Evolutionary conservation across 768 basidiomycete species (phyloP).

Genomic region (Tulasnella sp.): DNA sequence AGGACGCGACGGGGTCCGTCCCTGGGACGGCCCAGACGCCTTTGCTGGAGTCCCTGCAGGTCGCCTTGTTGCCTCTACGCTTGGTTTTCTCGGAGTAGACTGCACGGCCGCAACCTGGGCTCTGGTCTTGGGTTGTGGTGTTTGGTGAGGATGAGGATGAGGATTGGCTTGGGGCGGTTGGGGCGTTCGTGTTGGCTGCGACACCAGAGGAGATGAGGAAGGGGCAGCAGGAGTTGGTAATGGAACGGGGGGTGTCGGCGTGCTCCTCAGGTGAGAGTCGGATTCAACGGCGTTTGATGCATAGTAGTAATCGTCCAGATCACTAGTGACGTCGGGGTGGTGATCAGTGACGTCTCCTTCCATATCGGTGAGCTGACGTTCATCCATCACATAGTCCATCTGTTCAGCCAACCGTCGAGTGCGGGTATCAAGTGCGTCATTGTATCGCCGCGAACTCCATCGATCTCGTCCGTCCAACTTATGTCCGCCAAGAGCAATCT

Average conservation of each 20-base stretch:
- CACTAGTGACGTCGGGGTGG: background rate
- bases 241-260: background rate
- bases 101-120: background rate
- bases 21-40: background rate
- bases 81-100: background rate
- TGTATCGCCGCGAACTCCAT: slow-evolving; percentile 38
- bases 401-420: slow-evolving; percentile 35
- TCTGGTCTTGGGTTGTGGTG: background rate
- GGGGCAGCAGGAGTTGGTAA: background rate
- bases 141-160: background rate
- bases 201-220: background rate
- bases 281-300: too few species aligned
- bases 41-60: slow-evolving; percentile 6
- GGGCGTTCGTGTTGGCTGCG: background rate
- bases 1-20: background rate
- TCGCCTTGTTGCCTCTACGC: background rate
- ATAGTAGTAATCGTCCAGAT: background rate
- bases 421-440: slow-evolving; percentile 39
- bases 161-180: background rate
- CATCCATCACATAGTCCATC: slow-evolving; percentile 47
- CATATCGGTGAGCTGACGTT: slow-evolving; percentile 58
- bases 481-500: slow-evolving; percentile 25
- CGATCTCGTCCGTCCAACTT: background rate
- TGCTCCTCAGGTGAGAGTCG: too few species aligned
- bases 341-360: slow-evolving; percentile 24